Evolutionary conservation across 371 early-diverging fungal genomes (phyloP), one percentile per base, ranked within the genome.

Genomic region (Umbelopsis sp.): DNA sequence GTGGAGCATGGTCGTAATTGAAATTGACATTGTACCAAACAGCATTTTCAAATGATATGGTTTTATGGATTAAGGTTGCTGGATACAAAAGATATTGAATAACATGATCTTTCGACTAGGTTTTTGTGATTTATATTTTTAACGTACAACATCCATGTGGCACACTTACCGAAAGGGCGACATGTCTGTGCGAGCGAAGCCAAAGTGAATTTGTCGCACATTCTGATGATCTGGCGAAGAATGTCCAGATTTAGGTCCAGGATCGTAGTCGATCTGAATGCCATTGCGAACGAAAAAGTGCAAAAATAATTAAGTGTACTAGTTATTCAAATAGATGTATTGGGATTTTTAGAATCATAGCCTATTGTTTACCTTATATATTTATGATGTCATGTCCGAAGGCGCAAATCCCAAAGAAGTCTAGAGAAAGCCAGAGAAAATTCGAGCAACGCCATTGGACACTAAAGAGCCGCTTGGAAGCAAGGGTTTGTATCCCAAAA

Each of bases 171-270:
- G 48, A 72, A 69, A 5, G 66, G 29, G 22, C 69, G 66, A 37
- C 69, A 69, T 29, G 72, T 69, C 48, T 69, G 63, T 50, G 69
- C 52, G 35, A 72, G 62, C 4, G 53, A 44, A 7, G 67, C 69
- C n/a, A 72, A 48, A 20, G 72, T 66, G 32, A 68, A 72, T 9
- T 66, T 51, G 44, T 72, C 72, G 20, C 69, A 48, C 12, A 48
- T 18, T 25, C 37, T 37, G 20, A 72, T 38, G 32, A 72, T 72
- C 16, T 69, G 57, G 20, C 65, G 63, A 16, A 72, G 29, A 25
- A 72, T 63, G 44, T 72, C 72, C 29, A 72, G 9, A 45, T 48
- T 69, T 4, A 72, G 29, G n/a, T 57, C 35, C 57, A 57, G 35
- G n/a, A 57, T 29, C 14, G 57, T 35, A 4, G 57, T 57, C 14